Percentiles rank a stretch among this genome's conserved stretches.
These are phyloP conservation scores for Schwanniomyces polymorphus DNA, from an alignment of 805 yeast genomes.

Conservation along the genomic window DNA sequence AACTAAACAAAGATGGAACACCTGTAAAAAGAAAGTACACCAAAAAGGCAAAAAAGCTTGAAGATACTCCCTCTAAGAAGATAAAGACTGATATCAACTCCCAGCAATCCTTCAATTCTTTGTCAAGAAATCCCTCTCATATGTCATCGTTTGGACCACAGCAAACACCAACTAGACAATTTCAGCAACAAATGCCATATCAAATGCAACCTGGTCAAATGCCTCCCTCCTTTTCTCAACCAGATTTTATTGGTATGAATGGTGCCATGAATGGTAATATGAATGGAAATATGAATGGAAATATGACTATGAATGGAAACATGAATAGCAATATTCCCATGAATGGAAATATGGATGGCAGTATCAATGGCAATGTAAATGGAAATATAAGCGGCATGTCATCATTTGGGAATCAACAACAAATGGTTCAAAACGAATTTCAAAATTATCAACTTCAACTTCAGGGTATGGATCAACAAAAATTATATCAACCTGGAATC, in stretches of 20 bases:
- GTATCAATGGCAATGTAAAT: slow-evolving; percentile 3
- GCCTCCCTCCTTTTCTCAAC: slow-evolving; percentile 22
- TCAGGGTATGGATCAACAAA: slow-evolving; percentile 27
- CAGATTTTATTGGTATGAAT: slow-evolving; percentile 18
- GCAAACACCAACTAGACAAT: slow-evolving; percentile 58
- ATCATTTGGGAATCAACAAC: slow-evolving; percentile 12
- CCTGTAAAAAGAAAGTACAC: slow-evolving; percentile 43
- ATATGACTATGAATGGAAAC: background rate
- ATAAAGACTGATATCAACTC: slow-evolving; percentile 22
- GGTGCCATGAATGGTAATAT: slow-evolving; percentile 1
- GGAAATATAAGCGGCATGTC: slow-evolving; percentile 2
- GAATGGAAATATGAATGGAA: background rate
- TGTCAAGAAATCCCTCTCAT: slow-evolving; percentile 11
- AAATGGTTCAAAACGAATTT: slow-evolving; percentile 19
- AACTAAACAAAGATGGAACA: slow-evolving; percentile 37
- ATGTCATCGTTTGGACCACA: slow-evolving; percentile 13
- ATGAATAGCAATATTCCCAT: background rate
- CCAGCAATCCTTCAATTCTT: slow-evolving; percentile 10
- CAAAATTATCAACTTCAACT: slow-evolving; percentile 21
- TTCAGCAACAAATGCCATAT: slow-evolving; percentile 59
- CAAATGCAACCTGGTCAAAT: slow-evolving; percentile 21
- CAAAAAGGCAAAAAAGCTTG: slow-evolving; percentile 63
- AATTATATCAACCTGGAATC: slow-evolving; percentile 13
- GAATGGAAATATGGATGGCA: background rate
- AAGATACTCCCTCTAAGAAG: slow-evolving; percentile 56